These are phyloP conservation scores for Pleurotus citrinopileatus DNA, from an alignment of 768 basidiomycete species.

Conservation along the genomic window DNA sequence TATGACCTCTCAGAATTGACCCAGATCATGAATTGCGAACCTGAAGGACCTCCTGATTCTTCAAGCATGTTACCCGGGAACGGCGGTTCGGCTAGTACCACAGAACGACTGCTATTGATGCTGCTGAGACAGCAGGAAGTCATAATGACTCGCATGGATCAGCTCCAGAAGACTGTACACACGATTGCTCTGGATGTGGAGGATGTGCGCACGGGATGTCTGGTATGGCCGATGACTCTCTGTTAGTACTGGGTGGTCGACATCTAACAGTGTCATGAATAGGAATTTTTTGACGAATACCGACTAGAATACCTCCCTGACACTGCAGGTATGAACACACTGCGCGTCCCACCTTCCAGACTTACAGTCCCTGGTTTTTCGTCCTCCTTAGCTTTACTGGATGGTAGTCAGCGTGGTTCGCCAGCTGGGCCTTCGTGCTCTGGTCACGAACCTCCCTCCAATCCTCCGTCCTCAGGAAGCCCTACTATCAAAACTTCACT, in stretches of 20 bases:
- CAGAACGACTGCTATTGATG: background rate
- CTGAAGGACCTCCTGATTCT: background rate
- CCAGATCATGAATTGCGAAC: background rate
- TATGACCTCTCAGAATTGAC: too few species aligned
- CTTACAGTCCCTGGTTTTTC: too few species aligned
- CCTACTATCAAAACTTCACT: background rate
- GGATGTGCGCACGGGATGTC: conserved; percentile 1
- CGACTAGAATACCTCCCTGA: background rate
- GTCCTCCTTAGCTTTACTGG: too few species aligned
- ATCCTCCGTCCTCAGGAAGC: too few species aligned
- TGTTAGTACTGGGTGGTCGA: too few species aligned
- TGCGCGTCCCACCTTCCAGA: too few species aligned
- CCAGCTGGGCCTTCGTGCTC: too few species aligned
- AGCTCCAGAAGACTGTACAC: background rate
- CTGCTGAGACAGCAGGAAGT: conserved; percentile 2
- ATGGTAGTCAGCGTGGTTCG: too few species aligned
- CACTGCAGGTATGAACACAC: background rate
- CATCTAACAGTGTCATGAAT: too few species aligned
- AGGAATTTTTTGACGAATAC: conserved; percentile 8
- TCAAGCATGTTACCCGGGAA: background rate
- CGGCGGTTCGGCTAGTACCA: background rate
- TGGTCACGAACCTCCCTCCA: too few species aligned
- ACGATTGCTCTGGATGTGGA: background rate
- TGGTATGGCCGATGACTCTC: too few species aligned
- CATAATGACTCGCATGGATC: conserved; percentile 5